Conservation (phyloP, 192 early-diverging fungal species). For the Entomortierella chlamydospora region DNA sequence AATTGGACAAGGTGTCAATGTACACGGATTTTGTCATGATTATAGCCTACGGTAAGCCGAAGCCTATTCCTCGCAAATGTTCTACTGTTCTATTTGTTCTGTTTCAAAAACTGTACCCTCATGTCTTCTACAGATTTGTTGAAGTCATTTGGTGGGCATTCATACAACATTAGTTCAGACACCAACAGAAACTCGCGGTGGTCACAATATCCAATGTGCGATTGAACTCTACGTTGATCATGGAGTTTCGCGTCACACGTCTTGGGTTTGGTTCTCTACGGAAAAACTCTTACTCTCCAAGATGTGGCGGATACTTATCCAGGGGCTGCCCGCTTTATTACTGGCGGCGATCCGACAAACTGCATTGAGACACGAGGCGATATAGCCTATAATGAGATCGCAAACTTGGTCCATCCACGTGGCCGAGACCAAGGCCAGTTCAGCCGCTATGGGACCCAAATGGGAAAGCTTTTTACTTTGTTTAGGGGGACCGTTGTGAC, state of each 20-base stretch:
- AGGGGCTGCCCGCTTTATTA: conserved; percentile 13
- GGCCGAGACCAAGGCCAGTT: background rate
- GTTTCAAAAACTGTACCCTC: too few relatives aligned
- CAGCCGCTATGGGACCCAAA: conserved; percentile 28
- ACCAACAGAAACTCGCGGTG: conserved; percentile 26
- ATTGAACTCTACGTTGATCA: conserved; percentile 71
- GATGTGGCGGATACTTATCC: background rate
- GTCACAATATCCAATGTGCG: conserved; percentile 56
- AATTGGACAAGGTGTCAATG: conserved; percentile 55
- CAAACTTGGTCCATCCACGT: conserved; percentile 9
- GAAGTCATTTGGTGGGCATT: conserved; percentile 2
- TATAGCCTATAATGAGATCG: conserved; percentile 45
- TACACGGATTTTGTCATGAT: conserved; percentile 75
- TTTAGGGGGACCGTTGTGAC: conserved; percentile 16
- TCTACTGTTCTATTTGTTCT: too few relatives aligned
- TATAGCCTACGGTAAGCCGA: conserved; percentile 76
- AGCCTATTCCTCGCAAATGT: too few relatives aligned
- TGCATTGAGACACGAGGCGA: conserved; percentile 37
- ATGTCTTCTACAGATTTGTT: too few relatives aligned
- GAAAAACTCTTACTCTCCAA: conserved; percentile 41
- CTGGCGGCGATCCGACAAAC: conserved; percentile 35
- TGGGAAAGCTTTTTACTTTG: conserved; percentile 41
- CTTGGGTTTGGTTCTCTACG: conserved; percentile 85
- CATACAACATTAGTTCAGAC: conserved; percentile 40
- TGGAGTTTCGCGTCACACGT: conserved; percentile 80